Base-by-base conservation (phyloP, 257 asterid species). In the Petunia secreta region DNA sequence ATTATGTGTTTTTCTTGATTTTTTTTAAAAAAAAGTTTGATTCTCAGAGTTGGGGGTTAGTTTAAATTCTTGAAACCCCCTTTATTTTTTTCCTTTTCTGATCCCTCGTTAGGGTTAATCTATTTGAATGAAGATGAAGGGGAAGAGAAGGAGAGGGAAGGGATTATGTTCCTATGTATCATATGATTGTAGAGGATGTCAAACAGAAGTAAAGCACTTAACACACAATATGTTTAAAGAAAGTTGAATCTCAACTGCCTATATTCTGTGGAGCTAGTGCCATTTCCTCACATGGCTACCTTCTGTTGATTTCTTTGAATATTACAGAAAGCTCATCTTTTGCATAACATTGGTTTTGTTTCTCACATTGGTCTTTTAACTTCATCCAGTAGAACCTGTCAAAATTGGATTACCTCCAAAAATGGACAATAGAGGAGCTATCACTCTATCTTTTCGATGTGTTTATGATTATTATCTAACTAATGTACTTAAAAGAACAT, bases 61-160 rank as follows among this genome's bases (percentile, higher is more conserved):
- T 25, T 71, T 50, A 71, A 71, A 34, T 48, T 71, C 62, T 71
- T 71, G 62, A 48, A 71, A 71, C 50, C 62, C 15, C 44, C 40
- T 48, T 1, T 50, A 2, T 8, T 50, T 9, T 68, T 68, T 68
- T 34, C 3, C 62, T 39, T 34, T 11, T 34, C 34, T 48, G 60
- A 25, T 52, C 77, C 34, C 25, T 71, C 5, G 25, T 71, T 48
- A 71, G 15, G 60, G 60, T 48, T 48, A 48, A 10, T 48, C 25
- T 10, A 10, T 48, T 25, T 71, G 59, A 71, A 25, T 50, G 77
- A 11, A 34, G 43, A 48, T 9, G 44, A 71, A 48, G 6, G 44
- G 9, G 34, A 52, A 13, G 1, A 71, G 48, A 48, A 34, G 41
- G 41, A 71, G 11, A 69, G 16, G 40, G 16, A 50, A 48, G 9